Conservation (phyloP, 2,329 filamentous ascomycete species). For the Dendryphion nanum region DNA sequence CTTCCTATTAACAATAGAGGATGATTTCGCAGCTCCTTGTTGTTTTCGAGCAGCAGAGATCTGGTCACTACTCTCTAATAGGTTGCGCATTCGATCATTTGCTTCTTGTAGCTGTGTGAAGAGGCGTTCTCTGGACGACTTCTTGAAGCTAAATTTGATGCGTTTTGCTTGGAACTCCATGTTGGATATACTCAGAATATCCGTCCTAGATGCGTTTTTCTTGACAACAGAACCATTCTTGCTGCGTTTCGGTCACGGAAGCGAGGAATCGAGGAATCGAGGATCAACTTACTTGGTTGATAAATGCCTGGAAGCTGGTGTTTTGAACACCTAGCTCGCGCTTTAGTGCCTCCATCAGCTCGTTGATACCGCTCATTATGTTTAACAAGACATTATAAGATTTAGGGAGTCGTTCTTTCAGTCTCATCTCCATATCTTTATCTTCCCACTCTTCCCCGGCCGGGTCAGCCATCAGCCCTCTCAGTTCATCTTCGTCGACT, state of each 20-base stretch:
- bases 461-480: conserved; percentile 18
- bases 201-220: conserved; percentile 1
- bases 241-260: too few species aligned
- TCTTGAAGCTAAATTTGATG: conserved; percentile 10
- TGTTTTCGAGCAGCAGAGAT: conserved; percentile 5
- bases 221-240: too few species aligned
- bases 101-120: conserved; percentile 10
- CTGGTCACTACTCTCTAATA: conserved; percentile 12
- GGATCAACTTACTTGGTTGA: too few species aligned
- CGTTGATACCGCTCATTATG: conserved; percentile 19
- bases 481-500: conserved; percentile 16
- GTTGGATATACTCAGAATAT: conserved; percentile 9
- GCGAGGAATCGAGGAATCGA: too few species aligned
- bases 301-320: conserved; percentile 10
- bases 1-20: conserved; percentile 4
- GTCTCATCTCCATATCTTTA: conserved; percentile 13
- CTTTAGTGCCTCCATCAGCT: conserved; percentile 16
- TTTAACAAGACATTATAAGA: conserved; percentile 20
- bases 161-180: neutral
- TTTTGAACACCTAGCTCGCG: conserved; percentile 13
- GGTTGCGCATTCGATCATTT: conserved; percentile 12
- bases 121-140: conserved; percentile 4
- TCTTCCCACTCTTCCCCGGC: conserved; percentile 19
- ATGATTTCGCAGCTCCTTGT: neutral
- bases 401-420: conserved; percentile 18